Base-by-base conservation (phyloP, 768 basidiomycete genomes). In the Boletus subparvulus region DNA sequence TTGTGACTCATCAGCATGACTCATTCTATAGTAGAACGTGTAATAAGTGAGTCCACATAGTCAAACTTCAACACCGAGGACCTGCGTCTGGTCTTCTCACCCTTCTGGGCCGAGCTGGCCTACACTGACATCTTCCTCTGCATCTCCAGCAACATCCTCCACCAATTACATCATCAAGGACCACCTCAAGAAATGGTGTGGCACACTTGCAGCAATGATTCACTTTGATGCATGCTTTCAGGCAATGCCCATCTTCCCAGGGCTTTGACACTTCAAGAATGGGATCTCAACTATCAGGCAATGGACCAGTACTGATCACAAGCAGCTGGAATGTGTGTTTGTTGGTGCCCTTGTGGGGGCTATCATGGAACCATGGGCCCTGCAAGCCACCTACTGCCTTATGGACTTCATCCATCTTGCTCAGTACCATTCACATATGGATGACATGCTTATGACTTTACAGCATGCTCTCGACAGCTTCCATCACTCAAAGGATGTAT, bases 121-220 rank as follows among this genome's bases (percentile, higher is more conserved):
- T 35, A 59, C 7, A 12, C 46, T 3, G n/a, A 59, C 14, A 52
- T 59, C 3, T 59, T 59, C 3, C 0, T 10, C 0, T 37, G 28
- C 36, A 59, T 59, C 17, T 2, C 28, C 1, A 56, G 28, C 0
- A 3, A 59, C 9, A 32, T 56, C 12, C 46, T 59, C 0, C 58
- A 59, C 13, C 54, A 59, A 11, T 36, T 52, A 0, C 50, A 56
- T 2, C 2, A 4, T 59, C 26, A 59, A 55, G 14, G 48, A 59
- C 6, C 43, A 59, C 8, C 11, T 55, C 21, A 58, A 58, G 19
- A 28, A 21, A 46, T 55, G 48, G 44, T 55, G 42, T 3, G 2
- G 6, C 0, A 2, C 1, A 0, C 16, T 59, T 3, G 17, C 17
- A 0, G 17, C 16, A 11, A 24, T 1, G 0, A 32, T n/a, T 4